phyloP scores from a whole-genome alignment of 2,329 filamentous ascomycete species.

The Scytalidium sp. region DNA sequence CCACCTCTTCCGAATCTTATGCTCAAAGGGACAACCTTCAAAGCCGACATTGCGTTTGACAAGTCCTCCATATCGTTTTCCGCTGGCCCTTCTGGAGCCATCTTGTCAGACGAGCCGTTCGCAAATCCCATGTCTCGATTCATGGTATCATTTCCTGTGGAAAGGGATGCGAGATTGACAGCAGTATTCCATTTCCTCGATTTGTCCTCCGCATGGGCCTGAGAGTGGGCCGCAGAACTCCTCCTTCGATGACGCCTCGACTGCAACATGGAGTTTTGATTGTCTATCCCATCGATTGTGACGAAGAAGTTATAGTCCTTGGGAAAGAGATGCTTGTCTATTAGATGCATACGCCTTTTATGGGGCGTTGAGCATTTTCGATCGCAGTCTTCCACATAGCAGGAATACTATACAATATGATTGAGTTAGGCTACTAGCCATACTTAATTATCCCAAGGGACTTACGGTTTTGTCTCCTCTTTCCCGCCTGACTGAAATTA shows the following conservation, averaged over 20 bases:
- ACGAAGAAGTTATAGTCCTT: conserved; percentile 85
- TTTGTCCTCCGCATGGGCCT: conserved; percentile 19
- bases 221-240: conserved; percentile 38
- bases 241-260: conserved; percentile 48
- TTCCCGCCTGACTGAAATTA: conserved; percentile 68
- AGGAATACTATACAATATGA: conserved; percentile 62
- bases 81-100: background rate
- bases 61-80: conserved; percentile 54
- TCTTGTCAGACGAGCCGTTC: conserved; percentile 1
- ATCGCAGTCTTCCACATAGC: conserved; percentile 87
- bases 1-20: conserved; percentile 55
- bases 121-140: too few relatives aligned
- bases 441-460: conserved; percentile 10
- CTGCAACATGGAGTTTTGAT: conserved; percentile 72
- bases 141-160: too few relatives aligned
- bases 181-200: conserved; percentile 14
- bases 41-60: conserved; percentile 64
- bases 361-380: conserved; percentile 78
- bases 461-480: conserved; percentile 82
- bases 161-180: too few relatives aligned
- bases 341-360: conserved; percentile 83
- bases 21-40: conserved; percentile 68
- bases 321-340: conserved; percentile 93
- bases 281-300: conserved; percentile 86
- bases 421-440: background rate